phyloP scores from a whole-genome alignment of 2,329 filamentous ascomycete species.

The Endothia cerciana region DNA sequence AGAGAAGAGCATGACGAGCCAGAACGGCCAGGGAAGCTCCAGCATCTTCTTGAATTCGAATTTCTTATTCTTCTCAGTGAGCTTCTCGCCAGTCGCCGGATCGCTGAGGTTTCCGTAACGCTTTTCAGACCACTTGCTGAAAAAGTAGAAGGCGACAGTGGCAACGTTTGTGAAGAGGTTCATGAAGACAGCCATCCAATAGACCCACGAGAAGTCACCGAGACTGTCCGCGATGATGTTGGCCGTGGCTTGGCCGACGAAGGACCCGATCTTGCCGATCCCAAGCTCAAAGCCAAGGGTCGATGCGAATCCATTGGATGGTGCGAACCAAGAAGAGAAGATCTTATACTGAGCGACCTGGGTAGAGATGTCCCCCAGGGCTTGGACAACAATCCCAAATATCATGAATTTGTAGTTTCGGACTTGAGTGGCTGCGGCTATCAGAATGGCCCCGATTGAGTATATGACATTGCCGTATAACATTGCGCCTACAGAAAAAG shows the following conservation, averaged over 20 bases:
- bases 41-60: conserved; percentile 61
- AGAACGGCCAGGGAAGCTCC: conserved; percentile 63
- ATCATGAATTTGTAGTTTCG: conserved; percentile 66
- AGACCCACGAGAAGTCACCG: conserved; percentile 65
- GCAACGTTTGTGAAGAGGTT: conserved; percentile 64
- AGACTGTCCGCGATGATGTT: conserved; percentile 61
- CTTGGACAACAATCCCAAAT: conserved; percentile 56
- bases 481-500: conserved; percentile 48
- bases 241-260: conserved; percentile 63
- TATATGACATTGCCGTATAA: conserved; percentile 66
- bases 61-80: conserved; percentile 63
- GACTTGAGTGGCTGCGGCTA: conserved; percentile 59
- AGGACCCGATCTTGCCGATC: conserved; percentile 63
- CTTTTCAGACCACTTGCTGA: conserved; percentile 54
- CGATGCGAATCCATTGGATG: conserved; percentile 63
- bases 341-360: conserved; percentile 68
- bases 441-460: conserved; percentile 59
- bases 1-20: conserved; percentile 58
- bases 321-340: conserved; percentile 67
- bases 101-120: conserved; percentile 53
- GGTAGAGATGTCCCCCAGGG: conserved; percentile 65
- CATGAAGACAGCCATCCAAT: conserved; percentile 66
- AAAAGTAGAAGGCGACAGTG: conserved; percentile 58
- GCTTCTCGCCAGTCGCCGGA: conserved; percentile 59
- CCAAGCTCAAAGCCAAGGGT: conserved; percentile 64